Evolutionary conservation across 345 rosid species (phyloP), one percentile per base, ranked within the genome.

Genomic region (Brassica juncea): DNA sequence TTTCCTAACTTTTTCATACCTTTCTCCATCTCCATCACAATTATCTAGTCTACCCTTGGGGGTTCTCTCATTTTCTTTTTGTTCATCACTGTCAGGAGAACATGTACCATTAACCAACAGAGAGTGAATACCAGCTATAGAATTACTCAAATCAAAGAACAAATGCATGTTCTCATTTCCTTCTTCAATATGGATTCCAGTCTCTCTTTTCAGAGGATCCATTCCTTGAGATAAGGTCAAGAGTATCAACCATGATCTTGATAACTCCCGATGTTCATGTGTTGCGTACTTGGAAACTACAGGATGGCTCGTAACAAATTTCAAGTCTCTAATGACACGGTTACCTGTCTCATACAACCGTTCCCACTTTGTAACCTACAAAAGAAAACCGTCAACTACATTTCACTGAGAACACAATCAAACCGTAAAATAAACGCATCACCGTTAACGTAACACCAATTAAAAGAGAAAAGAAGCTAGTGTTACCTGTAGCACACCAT

Each of bases 1-100:
- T 66, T 89, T 85, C 72, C 97, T 95, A 8, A 94, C 94, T 88
- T 94, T 91, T 81, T 97, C 89, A 85, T 82, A 90, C 75, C 98
- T 87, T 31, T 68, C 64, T 74, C 87, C 80, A 70, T 88, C 93
- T 77, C 81, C 83, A 79, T 60, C 65, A 76, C 84, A 88, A 60
- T 68, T 80, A 63, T 83, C 79, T 66, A 75, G 75, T 77, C 82
- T 81, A 75, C 65, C 70, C 77, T 78, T 73, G 52, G 70, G 44
- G 71, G 68, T 62, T 81, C 70, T 58, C 66, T 82, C 80, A 79
- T 74, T 77, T 71, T 75, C 84, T 57, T 62, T 66, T 81, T 80
- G 92, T 71, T 85, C 88, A 70, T 58, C 28, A 58, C 54, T 73
- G 74, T 80, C 80, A 78, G 79, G 82, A 86, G 91, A 88, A 85